A percentile compares a stretch with the other conserved stretches of the same genome.
These are phyloP conservation scores for Bimuria novae-zelandiae DNA, from an alignment of 2,329 filamentous ascomycete genomes.

Conservation along the genomic window DNA sequence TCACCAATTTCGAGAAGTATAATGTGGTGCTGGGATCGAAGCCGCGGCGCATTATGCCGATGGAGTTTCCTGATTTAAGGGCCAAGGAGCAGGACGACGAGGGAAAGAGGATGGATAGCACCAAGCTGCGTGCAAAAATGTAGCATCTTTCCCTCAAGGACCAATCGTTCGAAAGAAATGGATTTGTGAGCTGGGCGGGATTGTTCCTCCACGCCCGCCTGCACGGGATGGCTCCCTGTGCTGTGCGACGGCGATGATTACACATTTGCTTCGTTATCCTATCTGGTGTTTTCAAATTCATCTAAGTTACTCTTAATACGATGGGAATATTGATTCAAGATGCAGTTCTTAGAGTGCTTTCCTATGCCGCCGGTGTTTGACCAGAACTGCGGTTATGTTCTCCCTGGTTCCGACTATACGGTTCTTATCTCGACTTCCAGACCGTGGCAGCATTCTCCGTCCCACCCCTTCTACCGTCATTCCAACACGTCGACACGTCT, in stretches of 20 bases:
- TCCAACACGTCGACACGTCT: constrained; percentile 4
- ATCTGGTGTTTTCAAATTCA: background rate
- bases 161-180: too few relatives aligned
- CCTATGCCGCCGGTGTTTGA: too few relatives aligned
- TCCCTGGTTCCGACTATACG: background rate
- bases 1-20: constrained; percentile 75
- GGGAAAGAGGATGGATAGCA: constrained; percentile 72
- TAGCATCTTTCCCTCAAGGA: too few relatives aligned
- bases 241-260: background rate
- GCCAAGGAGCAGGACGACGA: constrained; percentile 83
- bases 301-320: background rate
- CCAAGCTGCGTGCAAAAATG: constrained; percentile 26
- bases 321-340: background rate
- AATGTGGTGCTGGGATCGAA: constrained; percentile 65
- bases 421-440: background rate
- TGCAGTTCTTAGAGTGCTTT: too few relatives aligned
- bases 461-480: background rate
- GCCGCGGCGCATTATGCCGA: constrained; percentile 80
- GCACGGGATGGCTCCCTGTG: background rate
- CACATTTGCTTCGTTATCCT: too few relatives aligned
- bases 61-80: constrained; percentile 67
- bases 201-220: background rate
- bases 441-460: background rate
- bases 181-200: background rate
- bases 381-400: too few relatives aligned